phyloP scores from a whole-genome alignment of 371 early-diverging fungal species.

The Mucor velutinosus region DNA sequence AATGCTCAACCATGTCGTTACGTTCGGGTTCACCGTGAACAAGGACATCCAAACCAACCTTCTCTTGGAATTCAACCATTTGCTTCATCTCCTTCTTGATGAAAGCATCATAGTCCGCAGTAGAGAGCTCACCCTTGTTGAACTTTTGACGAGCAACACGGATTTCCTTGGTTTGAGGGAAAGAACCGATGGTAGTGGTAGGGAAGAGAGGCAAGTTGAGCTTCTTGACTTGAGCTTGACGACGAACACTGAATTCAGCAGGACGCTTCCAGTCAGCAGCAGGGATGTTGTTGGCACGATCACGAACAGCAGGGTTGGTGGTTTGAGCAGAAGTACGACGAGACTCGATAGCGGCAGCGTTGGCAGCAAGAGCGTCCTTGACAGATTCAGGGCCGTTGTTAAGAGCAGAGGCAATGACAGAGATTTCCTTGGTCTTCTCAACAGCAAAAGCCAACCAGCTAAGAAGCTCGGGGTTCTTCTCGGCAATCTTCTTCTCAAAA shows the following conservation, averaged over 20 bases:
- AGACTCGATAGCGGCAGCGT: constrained; percentile 70
- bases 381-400: constrained; percentile 67
- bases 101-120: constrained; percentile 79
- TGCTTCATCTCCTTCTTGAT: constrained; percentile 85
- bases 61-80: constrained; percentile 88
- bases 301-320: constrained; percentile 81
- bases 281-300: constrained; percentile 70
- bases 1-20: constrained; percentile 98
- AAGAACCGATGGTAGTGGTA: constrained; percentile 97
- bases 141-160: constrained; percentile 88
- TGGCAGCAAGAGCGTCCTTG: constrained; percentile 70
- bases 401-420: constrained; percentile 72
- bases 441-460: constrained; percentile 94
- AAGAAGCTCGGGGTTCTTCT: constrained; percentile 74
- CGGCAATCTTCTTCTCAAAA: constrained; percentile 76
- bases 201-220: constrained; percentile 91
- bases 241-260: constrained; percentile 75
- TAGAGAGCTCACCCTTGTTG: constrained; percentile 80
- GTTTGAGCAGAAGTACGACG: constrained; percentile 84
- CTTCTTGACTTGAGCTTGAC: constrained; percentile 72
- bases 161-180: constrained; percentile 97
- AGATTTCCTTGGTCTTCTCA: constrained; percentile 89
- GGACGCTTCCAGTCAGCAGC: constrained; percentile 78
- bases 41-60: constrained; percentile 87
- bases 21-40: constrained; percentile 98